Base-by-base conservation (phyloP, 1,139 yeast genomes). In the Pichia inconspicua region DNA sequence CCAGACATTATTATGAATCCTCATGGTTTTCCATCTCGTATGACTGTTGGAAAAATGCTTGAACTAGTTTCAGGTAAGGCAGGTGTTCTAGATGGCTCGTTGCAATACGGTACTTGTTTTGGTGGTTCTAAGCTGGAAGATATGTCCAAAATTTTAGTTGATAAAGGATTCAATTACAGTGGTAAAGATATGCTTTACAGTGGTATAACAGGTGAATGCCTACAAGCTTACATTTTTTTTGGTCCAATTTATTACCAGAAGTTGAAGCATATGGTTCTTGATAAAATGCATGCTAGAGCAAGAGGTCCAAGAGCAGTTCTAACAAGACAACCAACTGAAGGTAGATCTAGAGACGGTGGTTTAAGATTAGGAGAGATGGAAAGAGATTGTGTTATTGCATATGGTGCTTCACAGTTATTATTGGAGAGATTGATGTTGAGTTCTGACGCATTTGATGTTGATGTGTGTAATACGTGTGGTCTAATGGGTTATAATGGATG, bases 291-390 rank as follows among this genome's bases (percentile, higher is more conserved):
- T 63, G 98, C 98, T 0, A 85, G 99, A 75, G 97, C 98, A 4
- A 80, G 98, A 66, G 99, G 99, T 52, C 99, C 99, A 48, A 80
- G 97, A 58, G 98, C 98, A 0, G 98, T 94, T 22, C 74, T 92
- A 55, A 92, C 99, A 4, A 82, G 99, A 68, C 99, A 92, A 69
- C 99, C 99, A 12, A 92, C 97, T 0, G 99, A 92, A 69, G 99
- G 99, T 77, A 80, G 99, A 69, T 88, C 97, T 2, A 80, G 98
- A 68, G 99, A 92, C 69, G 99, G 99, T 77, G 99, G 99, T 63
- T 77, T 92, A 63, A 84, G 99, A 72, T 77, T 92, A 67, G 99
- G 99, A 59, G 99, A 92, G 71, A 92, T 92, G 99, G 99, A 92
- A 69, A 84, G 98, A 71, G 99, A 92, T 73, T 92, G 98, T 84